Percentiles rank a stretch among this genome's conserved stretches.
Conservation (phyloP, 1,284 basidiomycete genomes). For the Meripilus lineatus region DNA sequence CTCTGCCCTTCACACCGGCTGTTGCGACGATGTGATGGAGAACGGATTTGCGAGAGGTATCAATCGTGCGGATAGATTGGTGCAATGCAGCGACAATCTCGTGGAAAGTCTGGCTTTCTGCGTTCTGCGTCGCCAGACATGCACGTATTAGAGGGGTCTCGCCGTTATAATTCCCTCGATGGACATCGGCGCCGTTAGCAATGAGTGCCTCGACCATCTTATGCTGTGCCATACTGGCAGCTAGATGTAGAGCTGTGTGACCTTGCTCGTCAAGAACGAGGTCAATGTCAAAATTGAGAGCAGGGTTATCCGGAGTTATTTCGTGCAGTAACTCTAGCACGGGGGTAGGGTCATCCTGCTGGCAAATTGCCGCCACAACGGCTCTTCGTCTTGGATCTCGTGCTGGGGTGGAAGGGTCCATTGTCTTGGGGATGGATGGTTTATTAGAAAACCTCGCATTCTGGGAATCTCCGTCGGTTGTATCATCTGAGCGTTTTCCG, state of each 20-base stretch:
- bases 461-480: slow-evolving; percentile 21
- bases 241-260: slow-evolving; percentile 93
- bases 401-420: slow-evolving; percentile 52
- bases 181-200: slow-evolving; percentile 74
- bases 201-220: slow-evolving; percentile 66
- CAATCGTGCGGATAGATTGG: slow-evolving; percentile 82
- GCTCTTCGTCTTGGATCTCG: slow-evolving; percentile 59
- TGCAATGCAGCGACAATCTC: slow-evolving; percentile 62
- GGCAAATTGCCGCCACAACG: slow-evolving; percentile 59
- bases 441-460: slow-evolving; percentile 65
- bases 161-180: slow-evolving; percentile 89
- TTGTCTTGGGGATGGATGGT: slow-evolving; percentile 51
- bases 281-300: slow-evolving; percentile 59
- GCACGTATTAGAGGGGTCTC: slow-evolving; percentile 95
- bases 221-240: slow-evolving; percentile 79
- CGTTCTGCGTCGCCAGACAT: slow-evolving; percentile 86
- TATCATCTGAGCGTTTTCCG: slow-evolving; percentile 17
- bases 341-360: slow-evolving; percentile 58
- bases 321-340: slow-evolving; percentile 65
- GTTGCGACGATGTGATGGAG: slow-evolving; percentile 94
- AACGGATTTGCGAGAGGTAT: slow-evolving; percentile 85
- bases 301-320: slow-evolving; percentile 44
- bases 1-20: slow-evolving; percentile 88
- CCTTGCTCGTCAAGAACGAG: slow-evolving; percentile 89
- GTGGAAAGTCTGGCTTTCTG: slow-evolving; percentile 76